phyloP scores from a whole-genome alignment of 2,329 filamentous ascomycete species.

The Cytospora piceae region DNA sequence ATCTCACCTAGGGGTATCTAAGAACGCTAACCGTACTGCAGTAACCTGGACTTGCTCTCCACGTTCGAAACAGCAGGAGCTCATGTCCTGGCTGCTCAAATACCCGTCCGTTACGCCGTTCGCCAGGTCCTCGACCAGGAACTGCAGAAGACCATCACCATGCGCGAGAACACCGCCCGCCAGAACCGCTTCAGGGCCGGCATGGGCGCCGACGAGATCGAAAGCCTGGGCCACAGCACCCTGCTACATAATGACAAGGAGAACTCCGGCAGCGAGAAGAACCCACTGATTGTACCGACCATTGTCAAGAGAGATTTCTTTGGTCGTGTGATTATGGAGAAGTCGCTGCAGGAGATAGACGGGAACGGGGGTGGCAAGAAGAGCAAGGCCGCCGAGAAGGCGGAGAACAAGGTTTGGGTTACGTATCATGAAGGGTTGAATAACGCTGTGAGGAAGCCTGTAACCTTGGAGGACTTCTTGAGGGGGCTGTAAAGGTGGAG shows the following conservation, averaged over 20 bases:
- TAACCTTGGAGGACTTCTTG: constrained; percentile 80
- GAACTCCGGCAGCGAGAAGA: constrained; percentile 40
- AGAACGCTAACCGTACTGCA: constrained; percentile 35
- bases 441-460: constrained; percentile 88
- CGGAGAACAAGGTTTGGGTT: constrained; percentile 74
- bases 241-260: constrained; percentile 44
- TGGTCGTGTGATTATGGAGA: constrained; percentile 57
- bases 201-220: constrained; percentile 38
- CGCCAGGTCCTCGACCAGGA: constrained; percentile 93
- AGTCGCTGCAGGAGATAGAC: constrained; percentile 48
- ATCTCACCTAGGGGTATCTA: neutral
- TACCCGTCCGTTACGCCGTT: constrained; percentile 86
- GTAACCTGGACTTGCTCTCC: constrained; percentile 75
- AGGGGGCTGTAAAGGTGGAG: constrained; percentile 56
- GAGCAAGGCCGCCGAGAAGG: constrained; percentile 42
- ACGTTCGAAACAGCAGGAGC: constrained; percentile 71
- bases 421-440: constrained; percentile 89
- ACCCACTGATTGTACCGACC: constrained; percentile 26
- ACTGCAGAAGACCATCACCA: constrained; percentile 71
- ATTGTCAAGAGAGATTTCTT: constrained; percentile 36
- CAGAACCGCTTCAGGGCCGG: constrained; percentile 67
- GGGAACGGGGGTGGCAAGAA: constrained; percentile 39
- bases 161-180: constrained; percentile 67
- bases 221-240: neutral
- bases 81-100: constrained; percentile 58